These are phyloP conservation scores for Metschnikowia picachoensis DNA, from an alignment of 805 yeast genomes.

Conservation along the genomic window DNA sequence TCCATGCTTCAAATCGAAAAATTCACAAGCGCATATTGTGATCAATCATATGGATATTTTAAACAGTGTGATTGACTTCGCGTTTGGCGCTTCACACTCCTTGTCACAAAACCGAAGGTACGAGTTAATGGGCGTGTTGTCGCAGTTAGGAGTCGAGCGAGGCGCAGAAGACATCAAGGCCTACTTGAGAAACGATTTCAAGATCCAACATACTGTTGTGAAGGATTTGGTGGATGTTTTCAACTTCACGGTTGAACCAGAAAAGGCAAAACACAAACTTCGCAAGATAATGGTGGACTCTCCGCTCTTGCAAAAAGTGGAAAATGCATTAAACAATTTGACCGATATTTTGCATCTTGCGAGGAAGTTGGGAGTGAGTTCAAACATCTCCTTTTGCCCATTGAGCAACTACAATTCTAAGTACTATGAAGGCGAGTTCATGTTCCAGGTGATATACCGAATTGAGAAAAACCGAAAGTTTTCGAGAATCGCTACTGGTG, in stretches of 20 bases:
- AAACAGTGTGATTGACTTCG: conserved; percentile 57
- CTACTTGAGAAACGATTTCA: conserved; percentile 48
- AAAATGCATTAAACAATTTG: conserved; percentile 60
- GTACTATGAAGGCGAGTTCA: conserved; percentile 75
- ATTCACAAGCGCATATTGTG: conserved; percentile 52
- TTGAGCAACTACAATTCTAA: conserved; percentile 77
- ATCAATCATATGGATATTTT: conserved; percentile 80
- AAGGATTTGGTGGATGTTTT: conserved; percentile 74
- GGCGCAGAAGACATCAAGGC: conserved; percentile 54
- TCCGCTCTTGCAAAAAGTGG: conserved; percentile 57
- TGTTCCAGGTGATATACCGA: conserved; percentile 83
- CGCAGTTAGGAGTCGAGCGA: conserved; percentile 70
- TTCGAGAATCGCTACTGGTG: conserved; percentile 77
- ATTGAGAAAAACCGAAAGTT: conserved; percentile 48
- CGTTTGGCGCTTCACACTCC: conserved; percentile 70
- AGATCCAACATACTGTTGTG: conserved; percentile 74
- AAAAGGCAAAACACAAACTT: conserved; percentile 57
- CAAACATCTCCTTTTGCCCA: conserved; percentile 67
- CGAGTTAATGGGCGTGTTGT: conserved; percentile 65
- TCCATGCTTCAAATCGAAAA: conserved; percentile 56
- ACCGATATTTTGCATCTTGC: conserved; percentile 52
- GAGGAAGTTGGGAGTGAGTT: conserved; percentile 55
- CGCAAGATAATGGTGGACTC: conserved; percentile 72
- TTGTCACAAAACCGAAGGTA: conserved; percentile 58
- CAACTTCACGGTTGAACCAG: conserved; percentile 70